A percentile compares a stretch with the other conserved stretches of the same genome.
Conservation (phyloP, 352 stramenopile genomes). For the Pythium myriotylum region DNA sequence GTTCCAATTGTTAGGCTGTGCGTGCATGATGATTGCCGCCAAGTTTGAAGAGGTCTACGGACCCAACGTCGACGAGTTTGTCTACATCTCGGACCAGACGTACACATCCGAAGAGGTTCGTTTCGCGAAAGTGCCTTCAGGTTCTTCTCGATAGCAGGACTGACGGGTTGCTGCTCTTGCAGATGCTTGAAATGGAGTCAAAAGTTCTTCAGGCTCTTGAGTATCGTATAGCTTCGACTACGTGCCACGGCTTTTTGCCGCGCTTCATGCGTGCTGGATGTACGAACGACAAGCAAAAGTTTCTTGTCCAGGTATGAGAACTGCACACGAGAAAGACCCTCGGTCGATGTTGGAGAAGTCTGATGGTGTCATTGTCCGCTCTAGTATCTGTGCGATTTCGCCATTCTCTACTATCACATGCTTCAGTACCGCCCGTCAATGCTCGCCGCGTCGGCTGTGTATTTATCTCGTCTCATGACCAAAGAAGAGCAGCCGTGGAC, state of each 20-base stretch:
- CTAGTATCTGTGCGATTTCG: conserved; percentile 81
- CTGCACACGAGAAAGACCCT: not conserved
- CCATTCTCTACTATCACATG: conserved; percentile 73
- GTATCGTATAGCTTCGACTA: conserved; percentile 77
- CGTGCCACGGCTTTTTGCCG: conserved; percentile 72
- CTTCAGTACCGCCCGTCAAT: conserved; percentile 71
- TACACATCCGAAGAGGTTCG: conserved; percentile 88
- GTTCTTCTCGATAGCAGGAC: conserved; percentile 13
- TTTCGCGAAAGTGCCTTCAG: not conserved
- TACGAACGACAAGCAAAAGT: conserved; percentile 52
- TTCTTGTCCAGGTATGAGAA: conserved; percentile 64
- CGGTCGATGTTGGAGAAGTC: not conserved
- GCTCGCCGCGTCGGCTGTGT: conserved; percentile 73
- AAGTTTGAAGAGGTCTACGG: conserved; percentile 99
- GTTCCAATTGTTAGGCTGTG: conserved; percentile 96
- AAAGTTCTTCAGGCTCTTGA: conserved; percentile 77
- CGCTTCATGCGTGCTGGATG: conserved; percentile 66
- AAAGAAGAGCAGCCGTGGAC: conserved; percentile 67
- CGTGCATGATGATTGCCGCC: conserved; percentile 94
- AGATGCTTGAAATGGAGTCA: conserved; percentile 86
- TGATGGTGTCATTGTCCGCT: conserved; percentile 13
- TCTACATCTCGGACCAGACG: conserved; percentile 97
- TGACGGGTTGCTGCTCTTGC: not conserved
- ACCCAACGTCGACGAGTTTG: conserved; percentile 93
- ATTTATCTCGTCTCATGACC: conserved; percentile 72